Evolutionary conservation across 1,139 yeast species (phyloP).

Genomic region (Saccharomyces hybrid): DNA sequence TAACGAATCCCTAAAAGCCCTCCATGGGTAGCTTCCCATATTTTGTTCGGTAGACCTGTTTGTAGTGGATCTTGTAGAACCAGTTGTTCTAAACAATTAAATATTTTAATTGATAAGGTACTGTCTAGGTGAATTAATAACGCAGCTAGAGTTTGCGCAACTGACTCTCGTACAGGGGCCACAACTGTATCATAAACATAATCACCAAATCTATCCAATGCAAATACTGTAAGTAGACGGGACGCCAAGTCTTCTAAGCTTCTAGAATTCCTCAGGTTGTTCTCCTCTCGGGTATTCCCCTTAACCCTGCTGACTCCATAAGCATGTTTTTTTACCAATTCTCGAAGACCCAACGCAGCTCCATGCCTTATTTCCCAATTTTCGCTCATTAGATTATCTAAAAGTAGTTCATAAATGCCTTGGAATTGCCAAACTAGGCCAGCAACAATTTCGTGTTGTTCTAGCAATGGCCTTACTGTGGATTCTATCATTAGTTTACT

Average conservation of each 20-base stretch:
- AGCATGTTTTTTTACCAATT: constrained; percentile 78
- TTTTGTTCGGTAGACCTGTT: constrained; percentile 26
- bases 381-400: constrained; percentile 76
- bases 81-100: constrained; percentile 57
- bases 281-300: constrained; percentile 54
- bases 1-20: constrained; percentile 93
- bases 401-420: constrained; percentile 84
- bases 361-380: constrained; percentile 97
- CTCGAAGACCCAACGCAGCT: constrained; percentile 87
- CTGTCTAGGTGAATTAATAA: constrained; percentile 64
- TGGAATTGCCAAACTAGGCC: constrained; percentile 92
- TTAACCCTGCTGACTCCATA: constrained; percentile 76
- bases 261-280: constrained; percentile 54
- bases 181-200: constrained; percentile 96
- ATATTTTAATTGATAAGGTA: constrained; percentile 51
- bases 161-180: constrained; percentile 96
- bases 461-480: constrained; percentile 60
- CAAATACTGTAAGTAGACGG: constrained; percentile 76
- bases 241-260: constrained; percentile 87
- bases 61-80: constrained; percentile 59
- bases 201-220: constrained; percentile 93
- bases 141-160: constrained; percentile 93
- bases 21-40: constrained; percentile 98
- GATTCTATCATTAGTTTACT: constrained; percentile 81
- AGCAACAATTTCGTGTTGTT: constrained; percentile 68